These are phyloP conservation scores for Lyophyllum semitale DNA, from an alignment of 768 basidiomycete genomes.

Conservation along the genomic window DNA sequence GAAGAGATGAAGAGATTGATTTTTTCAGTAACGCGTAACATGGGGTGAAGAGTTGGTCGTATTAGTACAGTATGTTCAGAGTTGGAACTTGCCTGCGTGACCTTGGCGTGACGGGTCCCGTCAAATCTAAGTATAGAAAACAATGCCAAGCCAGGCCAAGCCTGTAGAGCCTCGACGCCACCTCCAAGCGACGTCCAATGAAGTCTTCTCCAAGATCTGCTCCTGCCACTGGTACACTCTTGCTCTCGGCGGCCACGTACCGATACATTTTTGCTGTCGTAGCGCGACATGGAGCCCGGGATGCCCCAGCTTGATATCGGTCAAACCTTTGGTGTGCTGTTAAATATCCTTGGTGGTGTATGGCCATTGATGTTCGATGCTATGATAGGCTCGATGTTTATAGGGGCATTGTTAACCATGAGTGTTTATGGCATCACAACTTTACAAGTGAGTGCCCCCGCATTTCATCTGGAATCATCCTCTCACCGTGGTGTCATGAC, in stretches of 20 bases:
- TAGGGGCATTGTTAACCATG: constrained; percentile 38
- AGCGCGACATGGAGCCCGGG: not conserved
- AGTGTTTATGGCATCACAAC: constrained; percentile 45
- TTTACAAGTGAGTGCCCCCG: constrained; percentile 32
- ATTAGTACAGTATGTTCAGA: too few species aligned
- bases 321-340: constrained; percentile 32
- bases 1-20: too few species aligned
- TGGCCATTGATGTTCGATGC: not conserved
- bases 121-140: too few species aligned
- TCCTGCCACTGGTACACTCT: not conserved
- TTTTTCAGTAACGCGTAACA: too few species aligned
- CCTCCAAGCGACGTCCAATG: too few species aligned
- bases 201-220: constrained; percentile 5
- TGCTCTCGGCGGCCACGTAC: not conserved
- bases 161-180: too few species aligned
- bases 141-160: too few species aligned
- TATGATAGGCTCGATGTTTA: constrained; percentile 36
- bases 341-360: not conserved
- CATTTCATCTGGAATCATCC: not conserved
- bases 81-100: too few species aligned
- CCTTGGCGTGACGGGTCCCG: too few species aligned
- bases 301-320: constrained; percentile 17
- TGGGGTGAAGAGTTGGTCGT: too few species aligned
- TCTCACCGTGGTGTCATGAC: not conserved
- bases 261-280: not conserved